Conservation (phyloP, 2,329 filamentous ascomycete genomes). For the Didymella glomerata region DNA sequence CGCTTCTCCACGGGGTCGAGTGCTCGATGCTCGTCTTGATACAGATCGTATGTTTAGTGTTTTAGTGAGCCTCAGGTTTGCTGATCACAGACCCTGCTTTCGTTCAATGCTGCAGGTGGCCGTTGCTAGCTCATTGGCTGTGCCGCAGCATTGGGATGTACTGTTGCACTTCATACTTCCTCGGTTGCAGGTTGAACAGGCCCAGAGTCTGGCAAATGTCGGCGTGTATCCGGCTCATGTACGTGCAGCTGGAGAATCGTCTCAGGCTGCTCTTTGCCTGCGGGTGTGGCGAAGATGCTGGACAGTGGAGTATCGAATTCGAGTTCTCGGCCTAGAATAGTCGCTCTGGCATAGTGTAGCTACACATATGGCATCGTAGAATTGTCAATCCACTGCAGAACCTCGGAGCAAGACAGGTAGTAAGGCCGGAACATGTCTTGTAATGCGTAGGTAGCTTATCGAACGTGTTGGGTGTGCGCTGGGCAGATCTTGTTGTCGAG, state of each 20-base stretch:
- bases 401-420: not conserved
- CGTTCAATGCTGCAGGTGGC: conserved; percentile 21
- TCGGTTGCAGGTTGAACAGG: not conserved
- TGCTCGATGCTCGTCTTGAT: conserved; percentile 11
- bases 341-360: not conserved
- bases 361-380: not conserved
- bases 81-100: conserved; percentile 18
- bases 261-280: not conserved
- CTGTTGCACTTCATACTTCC: conserved; percentile 3
- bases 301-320: not conserved
- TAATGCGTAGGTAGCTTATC: not conserved
- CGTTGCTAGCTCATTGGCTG: conserved; percentile 14
- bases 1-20: conserved; percentile 24
- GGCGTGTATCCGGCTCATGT: not conserved
- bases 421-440: not conserved
- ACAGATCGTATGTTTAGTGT: conserved; percentile 9
- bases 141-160: not conserved
- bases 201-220: not conserved
- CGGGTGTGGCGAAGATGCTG: not conserved
- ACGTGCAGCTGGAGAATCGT: not conserved
- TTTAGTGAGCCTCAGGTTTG: conserved; percentile 15
- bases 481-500: not conserved
- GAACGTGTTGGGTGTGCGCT: not conserved
- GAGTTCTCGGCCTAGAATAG: not conserved
- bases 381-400: not conserved